Evolutionary conservation across 352 stramenopile genomes (phyloP), one percentile per base, ranked within the genome.

Genomic region (Hyaloperonospora brassicae): DNA sequence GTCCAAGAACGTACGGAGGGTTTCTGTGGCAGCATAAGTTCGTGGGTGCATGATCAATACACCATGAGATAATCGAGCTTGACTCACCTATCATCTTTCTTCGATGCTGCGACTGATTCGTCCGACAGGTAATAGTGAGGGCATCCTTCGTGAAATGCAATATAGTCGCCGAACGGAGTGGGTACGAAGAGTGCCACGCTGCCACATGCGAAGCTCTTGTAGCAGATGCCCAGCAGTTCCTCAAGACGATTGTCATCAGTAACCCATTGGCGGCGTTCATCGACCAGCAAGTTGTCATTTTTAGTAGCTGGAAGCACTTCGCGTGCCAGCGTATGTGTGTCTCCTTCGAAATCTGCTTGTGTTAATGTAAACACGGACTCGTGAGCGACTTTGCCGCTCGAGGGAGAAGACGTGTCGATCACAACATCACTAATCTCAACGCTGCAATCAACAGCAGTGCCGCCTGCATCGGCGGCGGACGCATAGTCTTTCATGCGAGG

Each of bases 91-190:
- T 73, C 75, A 22, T 84, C 73, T 54, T 72, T 70, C 55, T 86
- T 91, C 27, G 73, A 84, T 35, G 76, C 80, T 43, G 79, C 78
- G 36, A 91, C 84, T 24, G 77, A 87, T 61, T 91, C 80, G 41
- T 80, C 68, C 14, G 80, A 91, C 50, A 91, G 55, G 52, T 91
- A 91, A 35, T 87, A 86, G 56, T 91, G 80, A 11, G 80, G 80
- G 34, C 78, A 88, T 35, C 75, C 76, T 75, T 91, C 80, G 52
- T 91, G 80, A 48, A 91, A 91, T n/a, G 80, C 80, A 66, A 91
- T 89, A 55, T 85, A 91, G 57, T 91, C 78, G 12, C 80, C 80
- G 62, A 89, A 83, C 21, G 80, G 80, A 23, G 80, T 91, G 2
- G 80, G 80, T 1, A 91, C 80, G 48, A 91, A 91, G 5, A 91